phyloP scores from a whole-genome alignment of 495 filamentous ascomycete species.

The Trichocladium uniseriatum region DNA sequence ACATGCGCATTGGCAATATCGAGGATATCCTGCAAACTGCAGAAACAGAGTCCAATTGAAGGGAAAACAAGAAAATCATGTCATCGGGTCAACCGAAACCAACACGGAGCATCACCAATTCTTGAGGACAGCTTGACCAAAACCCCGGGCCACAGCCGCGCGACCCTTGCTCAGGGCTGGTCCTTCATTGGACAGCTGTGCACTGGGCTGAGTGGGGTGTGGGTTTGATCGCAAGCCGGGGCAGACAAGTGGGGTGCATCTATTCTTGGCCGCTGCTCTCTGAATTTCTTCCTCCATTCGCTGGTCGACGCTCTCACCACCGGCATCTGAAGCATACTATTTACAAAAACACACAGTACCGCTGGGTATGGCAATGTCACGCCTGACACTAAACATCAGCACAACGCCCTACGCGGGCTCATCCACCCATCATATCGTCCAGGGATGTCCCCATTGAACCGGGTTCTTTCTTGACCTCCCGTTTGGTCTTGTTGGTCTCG shows the following conservation, averaged over 20 bases:
- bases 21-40: neutral
- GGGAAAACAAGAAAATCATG: neutral
- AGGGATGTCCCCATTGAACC: no score
- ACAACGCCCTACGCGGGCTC: no score
- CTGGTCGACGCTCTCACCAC: no score
- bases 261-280: neutral
- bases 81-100: neutral
- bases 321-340: no score
- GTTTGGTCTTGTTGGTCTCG: no score
- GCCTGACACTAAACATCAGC: no score
- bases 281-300: neutral
- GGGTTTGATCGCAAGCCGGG: neutral
- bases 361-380: no score
- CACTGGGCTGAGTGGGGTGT: neutral
- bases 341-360: no score
- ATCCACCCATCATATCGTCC: no score
- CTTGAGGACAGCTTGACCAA: slow-evolving; percentile 13
- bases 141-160: neutral
- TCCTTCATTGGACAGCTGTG: neutral
- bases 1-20: neutral
- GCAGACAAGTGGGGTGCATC: neutral
- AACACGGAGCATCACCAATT: neutral
- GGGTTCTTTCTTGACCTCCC: no score
- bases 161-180: slow-evolving; percentile 1
- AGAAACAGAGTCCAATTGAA: neutral